Percentiles rank a stretch among this genome's conserved stretches.
These are phyloP conservation scores for Fusarium aywerte DNA, from an alignment of 2,329 filamentous ascomycete species.

Conservation along the genomic window DNA sequence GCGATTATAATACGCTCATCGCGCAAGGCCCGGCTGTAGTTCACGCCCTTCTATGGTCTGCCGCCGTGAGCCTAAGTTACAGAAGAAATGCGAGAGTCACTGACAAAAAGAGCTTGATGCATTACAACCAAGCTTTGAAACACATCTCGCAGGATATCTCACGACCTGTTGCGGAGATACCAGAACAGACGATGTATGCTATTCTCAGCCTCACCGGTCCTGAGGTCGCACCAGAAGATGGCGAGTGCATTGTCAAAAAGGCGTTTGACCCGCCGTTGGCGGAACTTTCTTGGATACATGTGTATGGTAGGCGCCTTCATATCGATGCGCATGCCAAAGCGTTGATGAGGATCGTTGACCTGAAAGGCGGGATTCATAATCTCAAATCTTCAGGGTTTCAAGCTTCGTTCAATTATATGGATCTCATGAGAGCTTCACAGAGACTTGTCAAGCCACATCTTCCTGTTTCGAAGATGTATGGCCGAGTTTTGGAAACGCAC, in stretches of 20 bases:
- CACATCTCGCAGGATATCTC: not conserved
- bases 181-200: slow-evolving; percentile 15
- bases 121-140: not conserved
- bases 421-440: slow-evolving; percentile 3
- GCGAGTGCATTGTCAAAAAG: not conserved
- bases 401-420: slow-evolving; percentile 20
- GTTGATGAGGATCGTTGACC: not conserved
- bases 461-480: not conserved
- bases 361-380: slow-evolving; percentile 6
- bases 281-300: slow-evolving; percentile 13
- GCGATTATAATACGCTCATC: slow-evolving; percentile 7
- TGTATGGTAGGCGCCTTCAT: slow-evolving; percentile 8
- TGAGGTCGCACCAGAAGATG: not conserved
- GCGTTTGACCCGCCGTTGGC: not conserved
- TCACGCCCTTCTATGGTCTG: slow-evolving; percentile 10
- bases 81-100: not conserved
- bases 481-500: not conserved
- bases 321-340: not conserved
- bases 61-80: slow-evolving; percentile 1
- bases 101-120: not conserved
- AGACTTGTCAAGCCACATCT: not conserved
- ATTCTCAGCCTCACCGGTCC: slow-evolving; percentile 6
- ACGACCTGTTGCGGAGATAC: not conserved
- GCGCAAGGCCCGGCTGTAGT: slow-evolving; percentile 13
- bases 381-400: not conserved